Base-by-base conservation (phyloP, 768 basidiomycete species). In the Tylopilus balloui region DNA sequence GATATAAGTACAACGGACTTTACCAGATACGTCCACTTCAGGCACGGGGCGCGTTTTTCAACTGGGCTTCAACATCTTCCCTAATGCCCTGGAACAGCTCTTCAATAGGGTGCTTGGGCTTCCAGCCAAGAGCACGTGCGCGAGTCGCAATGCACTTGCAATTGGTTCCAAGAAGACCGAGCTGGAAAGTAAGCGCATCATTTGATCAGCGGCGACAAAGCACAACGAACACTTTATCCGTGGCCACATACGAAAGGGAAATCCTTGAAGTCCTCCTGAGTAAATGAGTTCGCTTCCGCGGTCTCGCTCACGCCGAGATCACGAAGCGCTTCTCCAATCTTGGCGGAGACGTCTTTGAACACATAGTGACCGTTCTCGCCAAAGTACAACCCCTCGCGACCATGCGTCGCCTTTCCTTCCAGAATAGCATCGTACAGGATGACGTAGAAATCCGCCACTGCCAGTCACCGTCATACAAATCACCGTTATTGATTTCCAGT, bases 371-470 rank as follows among this genome's bases (percentile, higher is more conserved):
- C 80, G 42, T 71, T 79, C 52, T 71, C 78, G 11, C 67, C 75
- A 54, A 81, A 81, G 56, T 81, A 83, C 29, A 67, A 72, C 0
- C 82, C 82, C 24, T 78, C 75, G 3, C 71, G 72, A 29, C 62
- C 62, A 25, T 64, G 62, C 1, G 43, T 42, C 0, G 53, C 57
- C 5, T 54, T 62, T 14, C 55, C 57, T 0, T 66, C 55, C 20
- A 58, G 25, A 13, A 60, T 54, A 5, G 71, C 66, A 21, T 79
- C 71, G 50, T 75, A 78, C 0, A 83, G 54, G 3, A 66, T 45
- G 45, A 70, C 61, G 53, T 74, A 83, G 6, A 83, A 66, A 41
- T 43, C 75, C 53, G n/a, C 70, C 61, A 34, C 62, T 63, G 40
- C 1, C 12, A 2, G 24, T 40, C 11, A 23, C 12, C 13, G 19